Evolutionary conservation across 179 eudicot species (phyloP), one percentile per base, ranked within the genome.

Genomic region (Heliamphora ciliata): DNA sequence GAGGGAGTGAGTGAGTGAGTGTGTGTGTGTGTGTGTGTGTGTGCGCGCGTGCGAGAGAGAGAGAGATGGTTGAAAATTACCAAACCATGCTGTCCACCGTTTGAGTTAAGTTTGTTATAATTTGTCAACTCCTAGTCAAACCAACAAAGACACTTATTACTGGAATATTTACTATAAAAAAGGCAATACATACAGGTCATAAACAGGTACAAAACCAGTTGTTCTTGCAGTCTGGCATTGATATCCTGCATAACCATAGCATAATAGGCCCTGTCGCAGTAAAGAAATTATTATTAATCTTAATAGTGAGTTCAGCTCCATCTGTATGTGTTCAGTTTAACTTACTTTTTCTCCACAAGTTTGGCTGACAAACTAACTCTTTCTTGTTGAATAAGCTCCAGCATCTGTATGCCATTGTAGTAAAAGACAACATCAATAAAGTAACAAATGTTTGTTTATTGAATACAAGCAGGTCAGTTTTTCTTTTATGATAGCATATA

Each of bases 371-470:
- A 75, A 81, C 86, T 88, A 82, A 71, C 83, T 81, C 81, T 85
- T 86, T 95, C 97, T 84, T 92, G 97, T 82, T 86, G 97, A 85
- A 91, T 85, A 82, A 95, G 93, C 84, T 91, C 96, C 90, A 92
- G 81, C 65, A 97, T 90, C 98, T 95, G 88, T 24, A 77, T 52
- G 21, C 68, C 74, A 81, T n/a, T 58, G 21, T 56, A 54, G 63
- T 24, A 80, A 81, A 70, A 47, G 68, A 73, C 31, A 58, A 54
- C 47, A 71, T 56, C 50, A 81, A 83, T 4, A 6, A 78, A 74
- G 40, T 61, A 81, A 31, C 71, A 73, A 51, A 58, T 61, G 60
- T 74, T 15, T 61, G 78, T 59, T 80, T 72, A 17, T 48, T n/a
- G 78, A 51, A 18, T 56, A 80, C 59, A 72, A 58, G 69, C 24